A percentile compares a stretch with the other conserved stretches of the same genome.
Conservation (phyloP, 441 rosid genomes). For the Gossypium lobatum region DNA sequence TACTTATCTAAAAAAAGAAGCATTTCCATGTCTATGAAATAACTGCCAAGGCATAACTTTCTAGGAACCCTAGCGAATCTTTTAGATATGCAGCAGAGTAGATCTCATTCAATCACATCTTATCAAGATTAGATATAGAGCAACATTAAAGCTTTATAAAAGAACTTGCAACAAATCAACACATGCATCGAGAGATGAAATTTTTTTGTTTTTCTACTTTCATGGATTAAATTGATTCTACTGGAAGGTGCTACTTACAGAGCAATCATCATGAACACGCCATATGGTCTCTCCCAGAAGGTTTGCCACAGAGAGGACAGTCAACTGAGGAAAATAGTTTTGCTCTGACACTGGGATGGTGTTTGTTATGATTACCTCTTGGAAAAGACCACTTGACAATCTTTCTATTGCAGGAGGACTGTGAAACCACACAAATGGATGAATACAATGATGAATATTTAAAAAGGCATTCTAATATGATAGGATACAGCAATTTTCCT, state of each 20-base stretch:
- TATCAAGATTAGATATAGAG: neutral
- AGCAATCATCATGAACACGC: slow-evolving; percentile 94
- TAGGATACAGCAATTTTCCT: neutral
- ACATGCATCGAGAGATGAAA: slow-evolving; percentile 8
- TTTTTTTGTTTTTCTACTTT: neutral
- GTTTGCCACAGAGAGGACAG: slow-evolving; percentile 86
- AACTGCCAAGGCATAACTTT: neutral
- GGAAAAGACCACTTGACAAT: slow-evolving; percentile 84
- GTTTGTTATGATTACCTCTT: slow-evolving; percentile 91
- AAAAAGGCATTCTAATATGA: neutral
- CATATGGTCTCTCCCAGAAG: slow-evolving; percentile 92
- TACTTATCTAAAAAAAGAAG: neutral
- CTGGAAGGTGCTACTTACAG: slow-evolving; percentile 57
- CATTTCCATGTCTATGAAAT: neutral
- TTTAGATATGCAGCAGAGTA: neutral
- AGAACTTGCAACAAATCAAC: neutral
- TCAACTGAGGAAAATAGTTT: slow-evolving; percentile 86
- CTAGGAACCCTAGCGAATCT: neutral
- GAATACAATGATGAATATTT: neutral
- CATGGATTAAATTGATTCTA: slow-evolving; percentile 1
- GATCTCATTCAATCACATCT: neutral
- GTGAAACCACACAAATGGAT: slow-evolving; percentile 18
- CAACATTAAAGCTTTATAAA: neutral
- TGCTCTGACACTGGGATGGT: slow-evolving; percentile 76
- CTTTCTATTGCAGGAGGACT: slow-evolving; percentile 95